Evolutionary conservation across 768 basidiomycete genomes (phyloP).

Genomic region (Macrolepiota albuminosa): DNA sequence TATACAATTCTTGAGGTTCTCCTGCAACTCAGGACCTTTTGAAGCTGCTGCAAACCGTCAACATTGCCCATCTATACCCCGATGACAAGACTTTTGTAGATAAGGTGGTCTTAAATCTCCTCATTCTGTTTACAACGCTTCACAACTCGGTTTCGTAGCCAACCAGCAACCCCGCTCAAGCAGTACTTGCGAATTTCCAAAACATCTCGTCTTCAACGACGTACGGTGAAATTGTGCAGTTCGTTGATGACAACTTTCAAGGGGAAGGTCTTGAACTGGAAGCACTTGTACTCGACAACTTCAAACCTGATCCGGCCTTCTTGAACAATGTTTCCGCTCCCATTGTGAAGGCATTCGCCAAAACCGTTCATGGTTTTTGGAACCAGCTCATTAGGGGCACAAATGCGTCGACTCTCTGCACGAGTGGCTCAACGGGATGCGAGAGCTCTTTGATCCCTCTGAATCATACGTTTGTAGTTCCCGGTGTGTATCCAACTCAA

Average conservation of each 20-base stretch:
- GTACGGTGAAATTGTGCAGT: slow-evolving; percentile 59
- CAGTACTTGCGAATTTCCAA: slow-evolving; percentile 67
- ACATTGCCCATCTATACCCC: slow-evolving; percentile 65
- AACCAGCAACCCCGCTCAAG: slow-evolving; percentile 58
- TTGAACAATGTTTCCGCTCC: slow-evolving; percentile 67
- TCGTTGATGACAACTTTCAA: slow-evolving; percentile 69
- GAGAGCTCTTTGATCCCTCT: slow-evolving; percentile 86
- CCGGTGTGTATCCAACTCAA: slow-evolving; percentile 40
- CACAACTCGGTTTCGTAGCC: slow-evolving; percentile 41
- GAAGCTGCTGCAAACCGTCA: slow-evolving; percentile 77
- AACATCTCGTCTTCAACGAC: slow-evolving; percentile 47
- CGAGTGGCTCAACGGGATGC: slow-evolving; percentile 47
- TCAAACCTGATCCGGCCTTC: slow-evolving; percentile 61
- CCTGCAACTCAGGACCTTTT: background rate
- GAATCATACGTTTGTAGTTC: slow-evolving; percentile 89
- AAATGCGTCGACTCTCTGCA: slow-evolving; percentile 64
- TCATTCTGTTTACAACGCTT: background rate
- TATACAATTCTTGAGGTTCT: background rate
- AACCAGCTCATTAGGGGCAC: slow-evolving; percentile 70
- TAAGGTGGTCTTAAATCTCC: slow-evolving; percentile 30
- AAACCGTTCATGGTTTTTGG: slow-evolving; percentile 87
- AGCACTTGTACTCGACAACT: slow-evolving; percentile 54
- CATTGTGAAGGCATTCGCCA: slow-evolving; percentile 64
- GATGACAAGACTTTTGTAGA: slow-evolving; percentile 92
- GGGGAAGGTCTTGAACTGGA: slow-evolving; percentile 86